Evolutionary conservation across 805 yeast genomes (phyloP).

Genomic region (Candida ficus): DNA sequence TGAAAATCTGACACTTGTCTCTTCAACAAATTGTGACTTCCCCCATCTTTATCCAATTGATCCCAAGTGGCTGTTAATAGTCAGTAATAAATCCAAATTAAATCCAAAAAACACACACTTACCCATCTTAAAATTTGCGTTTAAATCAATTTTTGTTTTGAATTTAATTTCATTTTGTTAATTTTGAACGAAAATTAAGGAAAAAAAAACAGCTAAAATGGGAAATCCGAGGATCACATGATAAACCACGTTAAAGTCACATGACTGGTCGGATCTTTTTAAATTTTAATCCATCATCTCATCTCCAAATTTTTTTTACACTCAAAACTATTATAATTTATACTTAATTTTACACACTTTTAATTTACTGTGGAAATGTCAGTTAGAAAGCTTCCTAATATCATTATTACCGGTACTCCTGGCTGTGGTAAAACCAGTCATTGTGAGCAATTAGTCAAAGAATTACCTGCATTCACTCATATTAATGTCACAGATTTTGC

Average conservation of each 20-base stretch:
- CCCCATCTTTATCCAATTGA: slow-evolving; percentile 9
- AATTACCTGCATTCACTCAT: slow-evolving; percentile 40
- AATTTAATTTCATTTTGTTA: too few species aligned
- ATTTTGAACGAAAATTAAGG: too few species aligned
- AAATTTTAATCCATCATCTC: too few species aligned
- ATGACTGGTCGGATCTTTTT: too few species aligned
- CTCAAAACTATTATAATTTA: not conserved
- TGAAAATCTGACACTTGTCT: slow-evolving; percentile 7
- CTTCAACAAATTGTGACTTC: slow-evolving; percentile 2
- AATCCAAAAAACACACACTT: too few species aligned
- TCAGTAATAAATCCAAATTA: too few species aligned
- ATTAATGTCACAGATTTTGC: slow-evolving; percentile 80
- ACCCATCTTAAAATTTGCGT: not conserved
- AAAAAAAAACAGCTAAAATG: too few species aligned
- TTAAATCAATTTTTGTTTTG: too few species aligned
- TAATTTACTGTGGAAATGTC: slow-evolving; percentile 9
- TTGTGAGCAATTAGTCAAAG: slow-evolving; percentile 50
- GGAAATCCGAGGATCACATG: too few species aligned
- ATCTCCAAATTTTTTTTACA: not conserved
- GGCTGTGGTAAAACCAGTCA: slow-evolving; percentile 86
- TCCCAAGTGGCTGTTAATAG: slow-evolving; percentile 10
- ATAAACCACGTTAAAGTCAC: too few species aligned
- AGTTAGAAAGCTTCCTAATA: slow-evolving; percentile 47
- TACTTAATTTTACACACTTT: too few species aligned
- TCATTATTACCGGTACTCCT: slow-evolving; percentile 93